Base-by-base conservation (phyloP, 208 protist genomes). In the Leishmania tropica region DNA sequence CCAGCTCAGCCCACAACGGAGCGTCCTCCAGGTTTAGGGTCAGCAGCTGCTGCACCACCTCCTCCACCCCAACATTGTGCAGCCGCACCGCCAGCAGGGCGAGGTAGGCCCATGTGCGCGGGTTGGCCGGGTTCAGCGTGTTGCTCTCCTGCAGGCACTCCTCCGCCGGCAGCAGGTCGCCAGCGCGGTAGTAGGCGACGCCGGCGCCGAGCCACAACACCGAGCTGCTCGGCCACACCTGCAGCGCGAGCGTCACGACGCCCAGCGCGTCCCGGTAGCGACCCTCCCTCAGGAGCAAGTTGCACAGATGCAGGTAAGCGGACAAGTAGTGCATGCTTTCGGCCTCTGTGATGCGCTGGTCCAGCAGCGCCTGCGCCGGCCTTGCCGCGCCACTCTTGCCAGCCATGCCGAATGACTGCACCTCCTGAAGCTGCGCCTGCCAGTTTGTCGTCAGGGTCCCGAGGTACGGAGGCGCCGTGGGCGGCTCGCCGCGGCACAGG, bases 81-180 rank as follows among this genome's bases (percentile, higher is more conserved):
- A 81, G 80, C 47, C 84, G 75, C 77, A 71, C 85, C 65, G 58
- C 65, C 37, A 96, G 77, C 75, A 98, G 80, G 0, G 93, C 81
- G 31, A 98, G 85, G 79, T 95, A 96, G 31, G 89, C 95, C 95
- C 96, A 98, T 48, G 94, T 95, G 17, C 93, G 89, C 1, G 95
- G 88, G 88, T 98, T 98, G 54, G 84, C 81, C 31, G 94, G 92
- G 83, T 98, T 95, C 28, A 93, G 84, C 56, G 89, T 89, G 87
- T 97, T 98, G 77, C 90, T 94, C 81, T 98, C 94, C 80, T 92
- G 93, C 64, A 98, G 88, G 67, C 94, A 96, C 85, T 94, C 93
- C 86, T 98, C 96, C 3, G 95, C 94, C 13, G 81, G 85, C 42
- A 81, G 76, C 45, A 91, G 68, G 78, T 96, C 87, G 35, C 86